Conservation (phyloP, 2,329 filamentous ascomycete genomes). For the Domatiomyces globalis region DNA sequence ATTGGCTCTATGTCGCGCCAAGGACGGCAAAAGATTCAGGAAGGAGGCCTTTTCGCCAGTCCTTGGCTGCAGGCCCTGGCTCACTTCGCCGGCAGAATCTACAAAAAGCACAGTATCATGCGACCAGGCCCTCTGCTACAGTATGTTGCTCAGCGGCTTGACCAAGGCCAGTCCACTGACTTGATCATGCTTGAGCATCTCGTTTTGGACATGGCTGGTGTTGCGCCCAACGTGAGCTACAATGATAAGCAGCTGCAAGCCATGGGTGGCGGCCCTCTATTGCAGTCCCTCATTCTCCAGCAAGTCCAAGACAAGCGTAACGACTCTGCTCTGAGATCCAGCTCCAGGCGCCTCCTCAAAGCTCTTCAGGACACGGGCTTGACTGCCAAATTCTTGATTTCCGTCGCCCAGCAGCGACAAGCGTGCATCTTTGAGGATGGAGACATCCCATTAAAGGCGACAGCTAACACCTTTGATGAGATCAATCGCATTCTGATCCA, state of each 20-base stretch:
- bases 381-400: conserved; percentile 70
- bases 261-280: conserved; percentile 69
- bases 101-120: conserved; percentile 71
- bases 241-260: conserved; percentile 77
- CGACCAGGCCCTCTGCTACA: conserved; percentile 73
- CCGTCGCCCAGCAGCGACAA: conserved; percentile 78
- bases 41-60: conserved; percentile 62
- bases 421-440: conserved; percentile 66
- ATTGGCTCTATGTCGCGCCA: conserved; percentile 54
- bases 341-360: conserved; percentile 65
- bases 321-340: conserved; percentile 47
- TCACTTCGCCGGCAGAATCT: conserved; percentile 80
- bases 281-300: conserved; percentile 68
- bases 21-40: conserved; percentile 45
- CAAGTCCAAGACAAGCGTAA: conserved; percentile 71
- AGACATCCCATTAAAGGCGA: conserved; percentile 71
- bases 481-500: conserved; percentile 73
- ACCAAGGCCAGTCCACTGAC: conserved; percentile 71
- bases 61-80: conserved; percentile 84
- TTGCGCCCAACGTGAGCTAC: conserved; percentile 72
- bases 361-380: conserved; percentile 65
- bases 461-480: conserved; percentile 80
- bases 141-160: conserved; percentile 76
- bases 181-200: conserved; percentile 84
- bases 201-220: conserved; percentile 83